These are phyloP conservation scores for Arachnopeziza araneosa DNA, from an alignment of 2,329 filamentous ascomycete species.

Conservation along the genomic window DNA sequence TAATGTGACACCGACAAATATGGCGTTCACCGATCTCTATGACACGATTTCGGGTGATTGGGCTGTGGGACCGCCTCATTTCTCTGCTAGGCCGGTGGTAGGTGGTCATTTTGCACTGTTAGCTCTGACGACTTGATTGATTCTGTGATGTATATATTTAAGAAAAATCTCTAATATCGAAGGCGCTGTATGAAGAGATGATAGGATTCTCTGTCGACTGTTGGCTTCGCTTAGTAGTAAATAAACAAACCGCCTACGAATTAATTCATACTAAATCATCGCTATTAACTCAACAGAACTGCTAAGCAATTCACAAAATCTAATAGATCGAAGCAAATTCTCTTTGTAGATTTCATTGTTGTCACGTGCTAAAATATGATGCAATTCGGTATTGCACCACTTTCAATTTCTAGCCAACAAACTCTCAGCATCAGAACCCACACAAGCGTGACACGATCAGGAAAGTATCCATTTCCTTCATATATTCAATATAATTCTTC, in stretches of 20 bases:
- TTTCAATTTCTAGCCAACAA: not conserved
- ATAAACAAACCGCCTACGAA: no score
- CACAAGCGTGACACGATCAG: not conserved
- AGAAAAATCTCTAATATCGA: no score
- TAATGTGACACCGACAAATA: slow-evolving; percentile 64
- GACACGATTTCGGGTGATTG: slow-evolving; percentile 60
- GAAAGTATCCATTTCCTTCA: not conserved
- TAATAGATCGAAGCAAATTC: not conserved
- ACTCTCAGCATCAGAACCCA: not conserved
- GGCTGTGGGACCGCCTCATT: slow-evolving; percentile 37
- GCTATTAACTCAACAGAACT: no score
- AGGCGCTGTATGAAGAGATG: no score
- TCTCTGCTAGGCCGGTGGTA: slow-evolving; percentile 72
- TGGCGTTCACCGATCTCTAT: slow-evolving; percentile 72
- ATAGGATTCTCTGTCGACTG: no score
- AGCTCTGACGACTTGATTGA: slow-evolving; percentile 35
- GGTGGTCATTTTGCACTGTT: slow-evolving; percentile 77
- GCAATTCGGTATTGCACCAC: not conserved
- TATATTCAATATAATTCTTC: not conserved
- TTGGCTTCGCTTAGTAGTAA: no score
- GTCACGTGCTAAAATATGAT: not conserved
- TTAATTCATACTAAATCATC: no score
- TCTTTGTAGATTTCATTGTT: not conserved
- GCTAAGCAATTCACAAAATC: no score
- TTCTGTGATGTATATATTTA: no score